Base-by-base conservation (phyloP, 1,284 basidiomycete species). In the Entoloma clypeatum region DNA sequence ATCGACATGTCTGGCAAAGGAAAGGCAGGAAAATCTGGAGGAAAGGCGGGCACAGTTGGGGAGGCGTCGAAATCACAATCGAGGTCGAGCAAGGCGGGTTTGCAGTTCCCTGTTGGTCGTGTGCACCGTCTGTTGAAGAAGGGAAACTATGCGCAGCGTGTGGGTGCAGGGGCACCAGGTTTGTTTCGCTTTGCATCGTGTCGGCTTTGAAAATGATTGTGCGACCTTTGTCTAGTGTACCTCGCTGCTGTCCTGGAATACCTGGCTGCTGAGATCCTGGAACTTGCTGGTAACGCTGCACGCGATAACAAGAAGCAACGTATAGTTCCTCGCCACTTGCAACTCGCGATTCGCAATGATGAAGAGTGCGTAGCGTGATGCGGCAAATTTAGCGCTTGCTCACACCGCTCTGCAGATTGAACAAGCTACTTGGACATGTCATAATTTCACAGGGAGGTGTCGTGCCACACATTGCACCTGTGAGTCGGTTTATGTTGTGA, bases 371-470 rank as follows among this genome's bases (percentile, higher is more conserved):
- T 69, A 8, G 18, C 10, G n/a, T n/a, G n/a, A 53, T 48, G 51
- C 58, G 47, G 10, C 13, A 13, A n/a, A n/a, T n/a, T n/a, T n/a
- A n/a, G n/a, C 10, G 14, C 10, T 36, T 36, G 44, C 41, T 54
- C 17, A 46, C 35, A 22, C 6, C 11, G n/a, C 38, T 23, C 33
- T 24, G n/a, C 47, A 80, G 78, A 56, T 60, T 86, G 57, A 79
- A 81, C 65, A 85, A 79, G 57, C 78, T 90, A 32, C 75, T 93
- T 34, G 89, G 90, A 36, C 75, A 81, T 54, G 90, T 92, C 50
- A 82, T 89, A 59, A 92, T 93, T 70, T 89, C 85, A 17, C 89
- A 93, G 60, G 90, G 90, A 70, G 90, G 90, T 81, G 90, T 93
- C 44, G 80, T 93, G 30, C 90, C 90, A 38, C 74, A 77, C 53